Conservation (phyloP, 306 rosid species). For the Ochetophila trinervis region DNA sequence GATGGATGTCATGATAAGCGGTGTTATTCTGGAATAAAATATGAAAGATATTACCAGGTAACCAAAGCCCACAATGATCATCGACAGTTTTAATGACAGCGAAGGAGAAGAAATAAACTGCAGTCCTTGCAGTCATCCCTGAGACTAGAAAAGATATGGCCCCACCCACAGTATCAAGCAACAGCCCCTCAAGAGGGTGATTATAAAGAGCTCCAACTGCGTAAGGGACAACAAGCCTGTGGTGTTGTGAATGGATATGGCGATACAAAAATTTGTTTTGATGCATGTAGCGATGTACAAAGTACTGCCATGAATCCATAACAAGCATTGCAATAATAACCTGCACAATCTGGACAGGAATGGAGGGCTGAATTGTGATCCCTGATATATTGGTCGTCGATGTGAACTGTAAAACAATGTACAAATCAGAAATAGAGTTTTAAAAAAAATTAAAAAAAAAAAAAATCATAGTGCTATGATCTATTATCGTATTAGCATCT, state of each 20-base stretch:
- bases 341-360: constrained; percentile 49
- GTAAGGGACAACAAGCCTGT: constrained; percentile 72
- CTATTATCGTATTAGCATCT: neutral
- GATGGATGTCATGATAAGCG: constrained; percentile 93
- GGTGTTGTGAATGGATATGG: constrained; percentile 86
- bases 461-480: neutral
- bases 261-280: constrained; percentile 82
- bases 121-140: constrained; percentile 81
- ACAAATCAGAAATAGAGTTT: constrained; percentile 16
- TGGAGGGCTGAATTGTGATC: constrained; percentile 49
- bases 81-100: constrained; percentile 79
- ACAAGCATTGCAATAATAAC: constrained; percentile 72
- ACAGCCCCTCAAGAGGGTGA: constrained; percentile 84
- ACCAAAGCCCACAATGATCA: constrained; percentile 88
- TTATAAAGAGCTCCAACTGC: constrained; percentile 92
- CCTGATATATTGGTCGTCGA: constrained; percentile 41
- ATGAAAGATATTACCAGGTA: constrained; percentile 79
- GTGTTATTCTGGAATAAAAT: constrained; percentile 73
- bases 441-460: neutral
- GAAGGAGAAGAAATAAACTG: constrained; percentile 74
- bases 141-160: constrained; percentile 74
- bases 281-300: constrained; percentile 88
- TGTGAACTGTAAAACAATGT: constrained; percentile 49
- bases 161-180: constrained; percentile 83
- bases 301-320: constrained; percentile 93